These are phyloP conservation scores for Rhamnella rubrinervis DNA, from an alignment of 331 rosid species.

Conservation along the genomic window DNA sequence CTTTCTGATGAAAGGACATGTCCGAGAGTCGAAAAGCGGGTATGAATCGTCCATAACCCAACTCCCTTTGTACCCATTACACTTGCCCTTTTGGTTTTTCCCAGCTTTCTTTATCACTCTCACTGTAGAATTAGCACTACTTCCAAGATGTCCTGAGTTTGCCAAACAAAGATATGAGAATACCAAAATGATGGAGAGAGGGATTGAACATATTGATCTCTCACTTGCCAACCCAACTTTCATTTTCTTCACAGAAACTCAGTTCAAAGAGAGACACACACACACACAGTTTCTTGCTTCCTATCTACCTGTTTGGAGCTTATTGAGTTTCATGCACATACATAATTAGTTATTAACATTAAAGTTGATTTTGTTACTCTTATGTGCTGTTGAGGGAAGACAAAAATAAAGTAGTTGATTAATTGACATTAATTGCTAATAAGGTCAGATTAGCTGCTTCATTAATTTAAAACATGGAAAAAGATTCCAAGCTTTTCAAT, in stretches of 20 bases:
- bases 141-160: neutral
- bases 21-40: conserved; percentile 53
- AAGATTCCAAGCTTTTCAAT: no score
- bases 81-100: neutral
- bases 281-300: neutral
- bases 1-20: conserved; percentile 41
- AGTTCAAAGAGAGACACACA: neutral
- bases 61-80: conserved; percentile 49
- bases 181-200: neutral
- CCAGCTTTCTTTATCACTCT: neutral
- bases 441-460: no score
- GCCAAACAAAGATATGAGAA: conserved; percentile 4
- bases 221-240: neutral
- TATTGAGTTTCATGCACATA: no score
- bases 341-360: no score
- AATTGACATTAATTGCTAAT: no score
- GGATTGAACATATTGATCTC: neutral
- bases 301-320: no score
- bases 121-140: neutral
- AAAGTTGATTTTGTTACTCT: no score
- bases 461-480: no score
- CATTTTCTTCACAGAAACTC: neutral
- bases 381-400: no score
- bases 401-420: no score
- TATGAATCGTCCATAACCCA: conserved; percentile 54